These are phyloP conservation scores for Colletotrichum karsti DNA, from an alignment of 2,329 filamentous ascomycete species.

Conservation along the genomic window DNA sequence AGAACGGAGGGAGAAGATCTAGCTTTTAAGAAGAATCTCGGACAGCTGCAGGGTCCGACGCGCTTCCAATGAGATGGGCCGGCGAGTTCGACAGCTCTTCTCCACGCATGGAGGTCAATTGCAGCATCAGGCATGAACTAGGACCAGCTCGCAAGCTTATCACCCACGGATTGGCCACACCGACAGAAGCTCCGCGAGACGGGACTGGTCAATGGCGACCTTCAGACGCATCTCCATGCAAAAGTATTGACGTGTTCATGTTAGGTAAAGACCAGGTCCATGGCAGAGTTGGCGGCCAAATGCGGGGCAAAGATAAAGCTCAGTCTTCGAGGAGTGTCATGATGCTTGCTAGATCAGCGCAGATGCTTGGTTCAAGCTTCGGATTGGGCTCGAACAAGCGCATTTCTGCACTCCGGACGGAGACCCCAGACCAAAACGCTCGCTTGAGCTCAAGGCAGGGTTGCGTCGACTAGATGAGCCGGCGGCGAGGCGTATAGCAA, in stretches of 20 bases:
- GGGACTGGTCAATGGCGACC: conserved; percentile 19
- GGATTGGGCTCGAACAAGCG: conserved; percentile 7
- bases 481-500: not conserved
- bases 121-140: not conserved
- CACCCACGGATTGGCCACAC: conserved; percentile 5
- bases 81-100: conserved; percentile 6
- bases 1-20: not conserved
- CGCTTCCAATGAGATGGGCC: conserved; percentile 4
- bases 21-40: conserved; percentile 21
- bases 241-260: conserved; percentile 25
- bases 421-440: not conserved
- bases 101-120: conserved; percentile 8
- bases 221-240: conserved; percentile 2
- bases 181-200: not conserved
- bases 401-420: conserved; percentile 6
- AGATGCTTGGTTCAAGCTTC: conserved; percentile 5
- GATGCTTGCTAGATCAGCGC: conserved; percentile 21
- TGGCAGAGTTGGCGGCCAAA: conserved; percentile 10
- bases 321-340: conserved; percentile 6
- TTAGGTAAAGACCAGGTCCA: conserved; percentile 28
- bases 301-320: conserved; percentile 30
- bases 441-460: conserved; percentile 6
- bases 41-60: not conserved
- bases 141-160: conserved; percentile 24
- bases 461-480: not conserved